Evolutionary conservation across 352 stramenopile genomes (phyloP), one percentile per base, ranked within the genome.

Genomic region (Phytophthora sojae): DNA sequence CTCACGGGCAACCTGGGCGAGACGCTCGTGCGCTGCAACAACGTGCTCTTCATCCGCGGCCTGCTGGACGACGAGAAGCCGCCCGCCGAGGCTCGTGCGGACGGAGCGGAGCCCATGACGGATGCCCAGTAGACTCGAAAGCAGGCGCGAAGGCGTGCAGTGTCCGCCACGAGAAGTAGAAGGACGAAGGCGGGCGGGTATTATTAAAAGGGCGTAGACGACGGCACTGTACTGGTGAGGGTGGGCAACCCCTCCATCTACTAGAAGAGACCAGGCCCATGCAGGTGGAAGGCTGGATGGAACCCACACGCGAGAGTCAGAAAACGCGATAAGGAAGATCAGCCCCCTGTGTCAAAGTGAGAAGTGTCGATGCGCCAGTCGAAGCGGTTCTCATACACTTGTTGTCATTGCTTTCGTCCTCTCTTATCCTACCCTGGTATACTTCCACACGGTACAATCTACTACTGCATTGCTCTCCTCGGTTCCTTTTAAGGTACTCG

Each of bases 21-120:
- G 82, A 96, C 99, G 49, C 88, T 99, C 35, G 99, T 99, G 69
- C 93, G 98, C 68, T 99, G 98, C 76, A 99, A 99, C 86, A 99
- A 99, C 86, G 97, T 99, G 29, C 85, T 99, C 29, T 99, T 99
- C 77, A 91, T 99, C 29, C 88, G 95, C 54, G 92, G 89, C 6
- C 89, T 94, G 4, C 64, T 86, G 52, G 88, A 95, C 52, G 89
- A 89, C 58, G 88, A 92, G 66, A 93, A 90, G 73, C 79, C 84
- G 21, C 82, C 84, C 2, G 75, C 76, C 9, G 79, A 84, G 53
- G 32, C 50, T 12, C 32, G 53, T 2, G 63, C 58, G 51, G 61
- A 73, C 65, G 67, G 52, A 30, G 68, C 64, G 23, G 83, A 87
- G 76, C 73, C 79, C 32, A 89, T 83, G 71, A 78, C 64, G 44